Base-by-base conservation (phyloP, 2,329 filamentous ascomycete genomes). In the Coniella vitis region DNA sequence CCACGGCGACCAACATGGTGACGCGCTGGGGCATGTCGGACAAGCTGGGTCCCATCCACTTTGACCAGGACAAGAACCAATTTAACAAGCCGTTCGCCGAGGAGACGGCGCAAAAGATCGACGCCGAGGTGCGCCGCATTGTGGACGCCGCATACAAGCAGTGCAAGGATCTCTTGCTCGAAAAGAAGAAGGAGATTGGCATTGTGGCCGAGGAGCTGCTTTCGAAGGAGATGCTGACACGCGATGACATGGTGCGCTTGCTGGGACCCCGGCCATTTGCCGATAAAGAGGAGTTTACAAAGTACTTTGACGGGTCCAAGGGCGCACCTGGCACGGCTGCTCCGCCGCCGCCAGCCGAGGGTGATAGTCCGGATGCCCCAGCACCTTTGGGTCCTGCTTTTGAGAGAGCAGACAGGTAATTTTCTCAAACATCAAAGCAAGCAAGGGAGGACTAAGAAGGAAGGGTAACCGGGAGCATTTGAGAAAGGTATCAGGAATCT, bases 11-110 rank as follows among this genome's bases (percentile, higher is more conserved):
- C 16, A 85, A 87, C 54, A 98, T 98, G 93, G 93, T 98, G 25
- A 98, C 91, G n/a, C 88, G 95, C 66, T 98, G 90, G 84, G 93
- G 93, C 58, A 98, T 98, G 93, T 94, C 87, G 36, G 81, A 87
- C 57, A 94, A 95, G 71, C 84, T 98, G 40, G 91, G 91, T 25
- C 90, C 90, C 56, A 76, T 98, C 55, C 87, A 94, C 74, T 98
- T 91, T 67, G 86, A 93, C 60, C 86, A 87, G 63, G 78, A 89
- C 61, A 79, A 86, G 55, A 86, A 87, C 64, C 83, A 87, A 62
- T 70, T 96, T 52, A 84, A 90, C 64, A 98, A 98, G 74, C 93
- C 93, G 0, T 98, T 97, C 70, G 91, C 89, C 19, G 93, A 98
- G 72, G 77, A 89, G 46, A 98, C 93, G 2, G 93, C 90, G 16